Conservation (phyloP, 2,329 filamentous ascomycete species). For the Stagonosporopsis rhizophila region DNA sequence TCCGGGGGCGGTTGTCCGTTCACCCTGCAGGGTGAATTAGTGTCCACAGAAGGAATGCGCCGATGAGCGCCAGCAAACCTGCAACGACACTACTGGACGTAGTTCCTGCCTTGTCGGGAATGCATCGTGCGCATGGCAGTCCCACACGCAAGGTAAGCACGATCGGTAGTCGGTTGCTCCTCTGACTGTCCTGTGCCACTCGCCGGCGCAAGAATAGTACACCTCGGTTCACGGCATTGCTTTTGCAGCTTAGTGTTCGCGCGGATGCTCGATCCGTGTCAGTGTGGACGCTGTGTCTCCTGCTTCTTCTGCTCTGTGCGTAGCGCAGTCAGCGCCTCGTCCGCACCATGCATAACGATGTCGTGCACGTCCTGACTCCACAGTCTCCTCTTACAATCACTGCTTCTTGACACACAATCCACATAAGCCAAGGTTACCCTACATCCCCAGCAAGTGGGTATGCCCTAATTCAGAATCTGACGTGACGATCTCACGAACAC, state of each 20-base stretch:
- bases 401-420: constrained; percentile 3
- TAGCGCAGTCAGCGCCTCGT: not conserved
- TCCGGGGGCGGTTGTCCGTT: constrained; percentile 19
- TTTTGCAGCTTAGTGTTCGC: not conserved
- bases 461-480: constrained; percentile 1
- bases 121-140: constrained; percentile 9
- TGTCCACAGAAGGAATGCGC: constrained; percentile 7
- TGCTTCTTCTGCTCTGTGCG: constrained; percentile 3
- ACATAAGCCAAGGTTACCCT: constrained; percentile 12
- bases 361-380: constrained; percentile 7
- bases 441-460: constrained; percentile 8
- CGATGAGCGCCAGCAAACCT: constrained; percentile 3
- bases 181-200: constrained; percentile 8
- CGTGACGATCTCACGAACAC: constrained; percentile 2
- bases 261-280: not conserved
- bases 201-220: constrained; percentile 10
- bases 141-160: constrained; percentile 11
- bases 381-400: not conserved
- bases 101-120: constrained; percentile 13
- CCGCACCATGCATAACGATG: constrained; percentile 3
- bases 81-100: constrained; percentile 8
- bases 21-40: constrained; percentile 11
- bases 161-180: constrained; percentile 14
- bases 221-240: not conserved
- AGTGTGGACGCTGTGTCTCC: not conserved